phyloP scores from a whole-genome alignment of 371 early-diverging fungal genomes.

The Fennellomyces sp. region DNA sequence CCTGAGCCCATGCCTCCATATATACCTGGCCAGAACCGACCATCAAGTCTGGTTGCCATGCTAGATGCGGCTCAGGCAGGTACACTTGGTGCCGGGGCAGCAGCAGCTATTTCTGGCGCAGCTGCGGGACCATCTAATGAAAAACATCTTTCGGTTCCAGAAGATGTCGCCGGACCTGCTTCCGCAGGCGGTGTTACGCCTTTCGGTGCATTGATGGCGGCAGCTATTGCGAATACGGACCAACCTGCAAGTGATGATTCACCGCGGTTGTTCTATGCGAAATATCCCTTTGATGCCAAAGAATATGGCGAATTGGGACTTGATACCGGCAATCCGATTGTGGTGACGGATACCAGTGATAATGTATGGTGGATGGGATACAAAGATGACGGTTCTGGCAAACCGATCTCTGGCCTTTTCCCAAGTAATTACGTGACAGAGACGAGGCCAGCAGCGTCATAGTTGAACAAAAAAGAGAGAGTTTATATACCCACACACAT shows the following conservation, averaged over 20 bases:
- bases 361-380: conserved; percentile 89
- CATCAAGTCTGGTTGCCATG: conserved; percentile 28
- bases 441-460: conserved; percentile 13
- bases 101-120: conserved; percentile 15
- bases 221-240: conserved; percentile 25
- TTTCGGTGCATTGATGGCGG: conserved; percentile 27
- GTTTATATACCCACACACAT: not conserved
- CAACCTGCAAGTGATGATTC: conserved; percentile 30
- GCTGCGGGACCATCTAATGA: conserved; percentile 12
- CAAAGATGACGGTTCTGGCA: conserved; percentile 56
- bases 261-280: conserved; percentile 65
- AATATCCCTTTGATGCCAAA: conserved; percentile 74
- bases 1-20: conserved; percentile 40
- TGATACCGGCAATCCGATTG: conserved; percentile 64
- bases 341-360: conserved; percentile 79
- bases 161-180: not conserved
- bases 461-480: not conserved
- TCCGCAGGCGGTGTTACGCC: conserved; percentile 51
- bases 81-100: conserved; percentile 22
- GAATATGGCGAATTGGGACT: conserved; percentile 80
- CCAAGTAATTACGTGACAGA: conserved; percentile 45
- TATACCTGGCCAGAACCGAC: conserved; percentile 18
- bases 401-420: conserved; percentile 38
- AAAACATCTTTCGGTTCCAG: not conserved
- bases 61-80: conserved; percentile 30